Evolutionary conservation across 139 green algal species (phyloP), one percentile per base, ranked within the genome.

Genomic region (Parachlorella kessleri): DNA sequence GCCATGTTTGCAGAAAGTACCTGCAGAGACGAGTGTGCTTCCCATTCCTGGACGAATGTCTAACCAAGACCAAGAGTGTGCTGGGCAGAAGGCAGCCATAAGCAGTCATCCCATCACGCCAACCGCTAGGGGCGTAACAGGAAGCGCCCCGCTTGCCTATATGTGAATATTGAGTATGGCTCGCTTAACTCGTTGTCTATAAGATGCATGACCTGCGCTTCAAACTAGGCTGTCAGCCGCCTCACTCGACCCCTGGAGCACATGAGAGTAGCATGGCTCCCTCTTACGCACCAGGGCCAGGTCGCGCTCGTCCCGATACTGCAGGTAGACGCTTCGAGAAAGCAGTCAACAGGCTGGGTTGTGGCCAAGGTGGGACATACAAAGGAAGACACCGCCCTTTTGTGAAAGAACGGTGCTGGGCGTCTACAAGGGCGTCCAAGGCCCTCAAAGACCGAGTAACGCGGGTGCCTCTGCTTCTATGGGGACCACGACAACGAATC

Each of bases 111-210:
- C 4, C 48, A n/a, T 8, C 23, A 1, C 3, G 3, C 10, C 26
- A 8, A 4, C 32, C 23, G 18, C 10, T 28, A 28, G 21, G n/a
- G 21, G 32, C 6, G 3, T 18, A 33, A 6, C 66, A 8, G 32
- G 2, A 21, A 2, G 23, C 3, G n/a, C 69, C 5, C 8, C 7
- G 6, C 76, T 59, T 88, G 96, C 53, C 96, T 91, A 84, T 99
- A 99, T 1, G 97, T 99, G 89, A 99, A 99, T 10, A 99, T 95
- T 55, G 93, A 97, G 85, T 99, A 99, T 3, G 97, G 97, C 87
- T 99, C 97, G 77, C 89, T 97, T 1, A 99, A 90, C 83, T 99
- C 95, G 35, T 89, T 89, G 80, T 98, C 95, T 4, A 99, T 90
- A 1, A 99, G 85, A 0, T 84, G 24, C 94, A 99, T 99, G 4